Conservation (phyloP, 108 stramenopile genomes). For the Pseudonitzschia multiseries region DNA sequence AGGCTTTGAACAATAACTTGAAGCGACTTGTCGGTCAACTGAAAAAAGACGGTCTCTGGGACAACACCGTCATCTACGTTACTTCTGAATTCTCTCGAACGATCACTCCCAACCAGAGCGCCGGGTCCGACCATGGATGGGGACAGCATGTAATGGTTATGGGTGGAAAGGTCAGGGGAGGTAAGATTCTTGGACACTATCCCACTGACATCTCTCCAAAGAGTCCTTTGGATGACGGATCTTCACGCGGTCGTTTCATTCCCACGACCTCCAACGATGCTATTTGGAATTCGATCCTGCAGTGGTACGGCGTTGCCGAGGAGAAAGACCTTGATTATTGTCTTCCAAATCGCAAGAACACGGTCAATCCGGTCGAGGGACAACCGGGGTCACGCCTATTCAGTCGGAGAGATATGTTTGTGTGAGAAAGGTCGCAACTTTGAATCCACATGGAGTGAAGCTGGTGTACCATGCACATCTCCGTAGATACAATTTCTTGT, state of each 20-base stretch:
- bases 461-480: too few species aligned
- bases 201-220: slow-evolving; percentile 46
- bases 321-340: slow-evolving; percentile 26
- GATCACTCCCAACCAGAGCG: slow-evolving; percentile 64
- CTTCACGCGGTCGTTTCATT: background rate
- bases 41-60: slow-evolving; percentile 51
- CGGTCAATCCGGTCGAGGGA: background rate
- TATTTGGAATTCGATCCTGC: slow-evolving; percentile 40
- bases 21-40: slow-evolving; percentile 53
- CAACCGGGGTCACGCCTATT: background rate
- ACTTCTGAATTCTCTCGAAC: slow-evolving; percentile 72
- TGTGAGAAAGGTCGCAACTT: too few species aligned
- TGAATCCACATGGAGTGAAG: too few species aligned
- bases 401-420: background rate
- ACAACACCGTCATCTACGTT: slow-evolving; percentile 53
- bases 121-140: slow-evolving; percentile 77
- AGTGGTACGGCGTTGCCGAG: slow-evolving; percentile 32
- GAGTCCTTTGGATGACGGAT: slow-evolving; percentile 24
- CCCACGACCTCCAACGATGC: slow-evolving; percentile 36
- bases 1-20: slow-evolving; percentile 22
- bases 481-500: too few species aligned
- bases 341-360: slow-evolving; percentile 33
- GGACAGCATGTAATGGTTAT: slow-evolving; percentile 52
- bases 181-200: slow-evolving; percentile 55
- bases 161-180: slow-evolving; percentile 58